Percentiles rank a stretch among this genome's conserved stretches.
phyloP scores from a whole-genome alignment of 2,329 filamentous ascomycete species.

The Botrytis medusae region DNA sequence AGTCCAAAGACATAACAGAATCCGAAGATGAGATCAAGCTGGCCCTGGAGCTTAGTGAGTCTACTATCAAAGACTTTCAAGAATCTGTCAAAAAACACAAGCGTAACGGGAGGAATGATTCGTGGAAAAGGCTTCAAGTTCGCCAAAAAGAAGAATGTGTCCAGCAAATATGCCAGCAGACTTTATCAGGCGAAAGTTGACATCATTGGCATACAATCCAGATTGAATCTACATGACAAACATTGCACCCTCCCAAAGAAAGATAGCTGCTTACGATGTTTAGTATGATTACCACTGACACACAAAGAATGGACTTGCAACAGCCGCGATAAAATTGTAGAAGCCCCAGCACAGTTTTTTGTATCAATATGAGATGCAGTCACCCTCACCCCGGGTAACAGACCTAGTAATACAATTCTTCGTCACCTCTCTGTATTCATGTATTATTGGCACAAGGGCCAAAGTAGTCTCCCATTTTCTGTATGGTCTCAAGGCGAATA shows the following conservation, averaged over 20 bases:
- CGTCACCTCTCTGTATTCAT: too few species aligned
- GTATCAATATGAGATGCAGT: too few species aligned
- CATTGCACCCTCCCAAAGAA: background rate
- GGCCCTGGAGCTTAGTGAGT: background rate
- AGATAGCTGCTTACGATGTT: background rate
- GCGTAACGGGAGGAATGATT: background rate
- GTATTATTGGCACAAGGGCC: too few species aligned
- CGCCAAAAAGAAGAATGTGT: background rate
- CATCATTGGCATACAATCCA: background rate
- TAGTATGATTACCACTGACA: background rate
- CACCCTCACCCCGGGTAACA: too few species aligned
- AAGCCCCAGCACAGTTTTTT: too few species aligned
- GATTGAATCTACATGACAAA: background rate
- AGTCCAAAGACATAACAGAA: background rate
- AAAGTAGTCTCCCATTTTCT: too few species aligned
- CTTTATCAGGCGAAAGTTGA: background rate
- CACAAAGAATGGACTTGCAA: background rate
- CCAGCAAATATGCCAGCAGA: background rate
- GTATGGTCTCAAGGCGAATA: too few species aligned
- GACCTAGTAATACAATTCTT: too few species aligned
- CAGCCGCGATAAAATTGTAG: too few species aligned
- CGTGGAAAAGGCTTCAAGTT: background rate
- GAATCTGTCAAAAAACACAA: background rate
- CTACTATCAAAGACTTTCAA: background rate
- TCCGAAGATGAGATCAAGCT: background rate